Evolutionary conservation across 1,139 yeast genomes (phyloP).

Genomic region (Suzukiozyma palmioleophila): DNA sequence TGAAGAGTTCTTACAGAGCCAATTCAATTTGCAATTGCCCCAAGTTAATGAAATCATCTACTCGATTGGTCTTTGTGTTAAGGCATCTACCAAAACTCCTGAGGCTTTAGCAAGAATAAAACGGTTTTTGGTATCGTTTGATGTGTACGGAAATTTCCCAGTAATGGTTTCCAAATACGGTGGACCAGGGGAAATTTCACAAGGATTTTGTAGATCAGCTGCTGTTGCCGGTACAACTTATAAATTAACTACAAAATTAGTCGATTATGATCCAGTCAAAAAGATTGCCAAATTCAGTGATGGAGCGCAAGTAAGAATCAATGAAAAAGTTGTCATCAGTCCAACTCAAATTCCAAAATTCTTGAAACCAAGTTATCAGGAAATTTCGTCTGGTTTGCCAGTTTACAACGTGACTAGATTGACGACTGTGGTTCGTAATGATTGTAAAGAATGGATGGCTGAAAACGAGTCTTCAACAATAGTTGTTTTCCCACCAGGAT

Average conservation of each 20-base stretch:
- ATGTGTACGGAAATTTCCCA: constrained; percentile 92
- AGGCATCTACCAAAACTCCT: constrained; percentile 57
- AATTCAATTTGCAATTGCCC: constrained; percentile 67
- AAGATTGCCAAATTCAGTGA: constrained; percentile 73
- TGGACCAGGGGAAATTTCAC: constrained; percentile 93
- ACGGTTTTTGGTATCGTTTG: constrained; percentile 80
- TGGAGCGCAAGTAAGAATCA: constrained; percentile 67
- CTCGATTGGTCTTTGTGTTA: constrained; percentile 77
- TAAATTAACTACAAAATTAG: constrained; percentile 66
- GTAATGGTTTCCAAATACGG: constrained; percentile 90
- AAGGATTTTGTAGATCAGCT: constrained; percentile 95
- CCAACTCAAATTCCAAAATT: constrained; percentile 66
- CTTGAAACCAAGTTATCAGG: constrained; percentile 31
- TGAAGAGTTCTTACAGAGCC: constrained; percentile 50
- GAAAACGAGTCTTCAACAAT: constrained; percentile 80
- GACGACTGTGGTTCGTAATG: constrained; percentile 78
- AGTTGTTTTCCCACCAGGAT: constrained; percentile 90
- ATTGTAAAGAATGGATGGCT: constrained; percentile 83
- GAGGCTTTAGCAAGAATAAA: constrained; percentile 77
- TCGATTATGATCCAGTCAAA: constrained; percentile 58
- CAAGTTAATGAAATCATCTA: constrained; percentile 80
- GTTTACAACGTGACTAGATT: constrained; percentile 60
- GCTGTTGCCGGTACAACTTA: constrained; percentile 98
- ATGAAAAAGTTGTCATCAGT: constrained; percentile 69
- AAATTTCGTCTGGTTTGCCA: constrained; percentile 36